Base-by-base conservation (phyloP, 2,329 filamentous ascomycete species). In the Colletotrichum australisinense region DNA sequence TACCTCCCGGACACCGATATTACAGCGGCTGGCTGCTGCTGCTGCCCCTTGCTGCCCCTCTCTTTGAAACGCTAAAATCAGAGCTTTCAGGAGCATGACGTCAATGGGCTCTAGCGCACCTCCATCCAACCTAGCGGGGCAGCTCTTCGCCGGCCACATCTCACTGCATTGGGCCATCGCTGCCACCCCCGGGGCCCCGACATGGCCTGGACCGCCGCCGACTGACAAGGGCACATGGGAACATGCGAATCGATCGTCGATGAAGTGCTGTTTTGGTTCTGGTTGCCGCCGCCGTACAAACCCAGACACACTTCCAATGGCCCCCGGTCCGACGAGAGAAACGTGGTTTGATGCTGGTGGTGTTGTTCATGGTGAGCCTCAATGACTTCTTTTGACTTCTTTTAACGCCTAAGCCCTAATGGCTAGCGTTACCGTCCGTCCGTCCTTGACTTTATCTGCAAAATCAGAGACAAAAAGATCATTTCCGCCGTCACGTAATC, bases 61-160 rank as follows among this genome's bases (percentile, higher is more conserved):
- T 62, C 67, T 35, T 74, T 74, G 72, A 74, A 74, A 74, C 72
- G 69, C 72, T 74, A 72, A 64, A 60, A 63, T 30, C 72, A 75
- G 66, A 75, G 73, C 73, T 74, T 74, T 75, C 73, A 63, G 71
- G 64, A 30, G 67, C 63, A 75, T 75, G 73, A 75, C 73, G 73
- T 75, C 73, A 75, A 67, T 42, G 14, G 28, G 55, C 73, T 74
- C 62, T 75, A 75, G 73, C 73, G 66, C 49, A 66, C 52, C 63
- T 72, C 38, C 42, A 63, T 74, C 52, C 72, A 64, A 72, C 63
- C 63, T 63, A 67, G 72, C 69, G 69, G 68, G 63, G 58, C 72
- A 63, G 26, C n/a, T 63, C 56, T 32, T 58, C 72, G 59, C 69
- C 63, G 56, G 67, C 66, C 67, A 62, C 67, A 64, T 72, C 30